Conservation (phyloP, 1,284 basidiomycete genomes). For the Gymnopus androsaceus region DNA sequence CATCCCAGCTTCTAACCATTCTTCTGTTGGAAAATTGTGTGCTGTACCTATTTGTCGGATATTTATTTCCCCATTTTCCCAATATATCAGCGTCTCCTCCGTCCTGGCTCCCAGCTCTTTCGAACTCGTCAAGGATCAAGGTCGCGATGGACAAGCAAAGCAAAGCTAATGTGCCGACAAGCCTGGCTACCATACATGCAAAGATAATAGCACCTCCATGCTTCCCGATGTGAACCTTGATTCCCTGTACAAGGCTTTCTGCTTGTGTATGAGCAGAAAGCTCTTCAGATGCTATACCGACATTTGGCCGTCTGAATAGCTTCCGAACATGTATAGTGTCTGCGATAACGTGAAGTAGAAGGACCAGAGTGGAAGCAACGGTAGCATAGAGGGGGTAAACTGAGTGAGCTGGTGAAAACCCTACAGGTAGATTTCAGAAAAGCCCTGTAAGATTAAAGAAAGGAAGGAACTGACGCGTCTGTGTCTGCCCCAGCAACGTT, state of each 20-base stretch:
- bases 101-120: background rate
- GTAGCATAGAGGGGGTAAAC: conserved; percentile 33
- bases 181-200: conserved; percentile 36
- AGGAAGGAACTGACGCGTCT: background rate
- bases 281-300: conserved; percentile 12
- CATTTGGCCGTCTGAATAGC: conserved; percentile 7
- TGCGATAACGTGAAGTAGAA: conserved; percentile 28
- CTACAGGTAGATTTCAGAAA: background rate
- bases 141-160: conserved; percentile 38
- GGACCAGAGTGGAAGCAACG: conserved; percentile 26
- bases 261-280: conserved; percentile 12
- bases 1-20: conserved; percentile 34
- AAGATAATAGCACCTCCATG: conserved; percentile 34
- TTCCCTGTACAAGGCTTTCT: conserved; percentile 23
- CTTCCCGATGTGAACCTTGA: conserved; percentile 27
- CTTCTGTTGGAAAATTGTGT: conserved; percentile 21
- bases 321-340: conserved; percentile 16
- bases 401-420: conserved; percentile 26
- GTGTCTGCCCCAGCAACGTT: background rate
- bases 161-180: conserved; percentile 38
- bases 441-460: background rate
- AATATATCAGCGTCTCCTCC: conserved; percentile 1
- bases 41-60: conserved; percentile 23
- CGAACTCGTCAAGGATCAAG: conserved; percentile 27
- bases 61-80: conserved; percentile 27